Evolutionary conservation across 306 rosid genomes (phyloP).

Genomic region (Psophocarpus tetragonolobus): DNA sequence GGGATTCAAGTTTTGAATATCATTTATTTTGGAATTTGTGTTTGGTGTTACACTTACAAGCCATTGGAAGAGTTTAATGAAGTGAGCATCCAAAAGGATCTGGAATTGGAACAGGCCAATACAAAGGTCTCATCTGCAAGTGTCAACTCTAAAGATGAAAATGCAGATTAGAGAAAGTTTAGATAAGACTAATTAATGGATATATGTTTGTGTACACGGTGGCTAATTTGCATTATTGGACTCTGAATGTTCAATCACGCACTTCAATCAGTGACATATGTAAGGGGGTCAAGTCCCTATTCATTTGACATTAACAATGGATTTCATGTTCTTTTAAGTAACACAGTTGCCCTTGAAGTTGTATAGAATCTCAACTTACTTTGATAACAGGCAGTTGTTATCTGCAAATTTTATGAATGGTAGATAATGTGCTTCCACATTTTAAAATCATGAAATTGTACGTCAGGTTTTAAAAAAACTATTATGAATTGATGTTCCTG

Average conservation of each 20-base stretch:
- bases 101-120: slow-evolving; percentile 35
- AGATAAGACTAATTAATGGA: background rate
- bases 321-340: background rate
- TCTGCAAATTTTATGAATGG: no score
- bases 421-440: no score
- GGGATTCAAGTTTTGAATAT: slow-evolving; percentile 66
- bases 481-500: no score
- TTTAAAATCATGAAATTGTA: no score
- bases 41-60: slow-evolving; percentile 56
- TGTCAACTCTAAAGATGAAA: background rate
- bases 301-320: background rate
- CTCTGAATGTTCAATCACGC: background rate
- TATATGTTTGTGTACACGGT: background rate
- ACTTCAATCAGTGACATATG: background rate
- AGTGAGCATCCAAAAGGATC: slow-evolving; percentile 26
- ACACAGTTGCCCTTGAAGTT: background rate
- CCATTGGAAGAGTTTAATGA: slow-evolving; percentile 57
- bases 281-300: background rate
- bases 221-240: background rate
- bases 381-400: no score
- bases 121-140: background rate
- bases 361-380: background rate
- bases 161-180: background rate
- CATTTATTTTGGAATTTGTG: slow-evolving; percentile 55
- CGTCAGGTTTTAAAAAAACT: no score